Percentiles rank a stretch among this genome's conserved stretches.
Conservation (phyloP, 176 grass and related monocot species). For the Zoysia japonica region DNA sequence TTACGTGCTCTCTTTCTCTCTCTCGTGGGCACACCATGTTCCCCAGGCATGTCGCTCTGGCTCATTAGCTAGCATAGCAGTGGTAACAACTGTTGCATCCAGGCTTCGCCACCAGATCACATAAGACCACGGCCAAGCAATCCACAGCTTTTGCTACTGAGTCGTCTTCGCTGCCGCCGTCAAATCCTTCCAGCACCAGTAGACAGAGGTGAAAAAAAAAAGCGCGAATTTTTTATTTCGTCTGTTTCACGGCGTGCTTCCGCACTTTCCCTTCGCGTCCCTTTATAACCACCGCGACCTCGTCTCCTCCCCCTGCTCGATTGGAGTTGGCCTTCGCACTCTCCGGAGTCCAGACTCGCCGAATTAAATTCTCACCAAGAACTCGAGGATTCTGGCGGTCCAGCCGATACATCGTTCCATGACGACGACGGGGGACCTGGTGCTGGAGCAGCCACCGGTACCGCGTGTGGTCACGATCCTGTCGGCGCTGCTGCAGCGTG, state of each 20-base stretch:
- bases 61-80: not conserved
- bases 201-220: not conserved
- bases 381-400: too few relatives aligned
- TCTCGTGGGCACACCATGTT: constrained; percentile 36
- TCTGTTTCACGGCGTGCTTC: constrained; percentile 4
- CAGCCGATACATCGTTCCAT: not conserved
- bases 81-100: not conserved
- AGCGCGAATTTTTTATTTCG: not conserved
- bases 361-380: too few relatives aligned
- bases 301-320: constrained; percentile 23
- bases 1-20: constrained; percentile 17
- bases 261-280: not conserved
- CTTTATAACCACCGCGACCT: constrained; percentile 58
- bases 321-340: not conserved
- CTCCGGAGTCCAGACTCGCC: not conserved
- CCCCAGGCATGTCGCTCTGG: not conserved
- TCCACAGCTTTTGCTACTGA: too few relatives aligned
- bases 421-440: constrained; percentile 31
- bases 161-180: not conserved
- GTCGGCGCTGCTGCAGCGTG: constrained; percentile 71
- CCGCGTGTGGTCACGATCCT: constrained; percentile 80
- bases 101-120: too few relatives aligned
- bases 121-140: too few relatives aligned
- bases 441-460: constrained; percentile 42
- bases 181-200: constrained; percentile 14